Conservation (phyloP, 140 eudicot genomes). For the Oenanthe javanica region DNA sequence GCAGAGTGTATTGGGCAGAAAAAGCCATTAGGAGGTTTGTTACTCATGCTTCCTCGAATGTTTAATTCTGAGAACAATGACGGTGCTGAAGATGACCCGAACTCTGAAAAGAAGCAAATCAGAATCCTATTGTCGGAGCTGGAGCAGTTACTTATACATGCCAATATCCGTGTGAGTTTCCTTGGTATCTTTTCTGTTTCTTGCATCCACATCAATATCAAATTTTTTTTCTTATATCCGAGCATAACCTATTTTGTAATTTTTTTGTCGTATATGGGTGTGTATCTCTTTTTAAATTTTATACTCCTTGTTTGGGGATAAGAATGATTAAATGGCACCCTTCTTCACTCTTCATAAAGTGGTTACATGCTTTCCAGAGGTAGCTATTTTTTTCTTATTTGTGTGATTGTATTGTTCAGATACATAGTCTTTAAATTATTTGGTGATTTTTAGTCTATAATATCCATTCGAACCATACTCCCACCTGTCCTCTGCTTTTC, state of each 20-base stretch:
- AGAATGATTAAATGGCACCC: neutral
- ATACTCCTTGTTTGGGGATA: neutral
- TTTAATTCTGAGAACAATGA: constrained; percentile 40
- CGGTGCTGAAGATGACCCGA: constrained; percentile 24
- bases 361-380: neutral
- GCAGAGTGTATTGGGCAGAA: constrained; percentile 78
- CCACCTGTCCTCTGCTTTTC: neutral
- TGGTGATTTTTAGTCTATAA: neutral
- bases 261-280: neutral
- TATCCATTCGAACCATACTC: neutral
- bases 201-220: neutral
- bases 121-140: constrained; percentile 49
- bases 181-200: neutral
- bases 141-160: constrained; percentile 68
- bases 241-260: neutral
- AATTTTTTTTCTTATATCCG: neutral
- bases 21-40: constrained; percentile 82
- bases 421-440: neutral
- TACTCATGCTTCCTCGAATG: constrained; percentile 67
- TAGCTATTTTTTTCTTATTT: neutral
- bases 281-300: neutral
- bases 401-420: neutral
- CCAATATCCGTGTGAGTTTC: constrained; percentile 73
- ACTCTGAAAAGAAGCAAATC: constrained; percentile 25
- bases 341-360: neutral